phyloP scores from a whole-genome alignment of 768 basidiomycete species.

The Lentinula edodes region DNA sequence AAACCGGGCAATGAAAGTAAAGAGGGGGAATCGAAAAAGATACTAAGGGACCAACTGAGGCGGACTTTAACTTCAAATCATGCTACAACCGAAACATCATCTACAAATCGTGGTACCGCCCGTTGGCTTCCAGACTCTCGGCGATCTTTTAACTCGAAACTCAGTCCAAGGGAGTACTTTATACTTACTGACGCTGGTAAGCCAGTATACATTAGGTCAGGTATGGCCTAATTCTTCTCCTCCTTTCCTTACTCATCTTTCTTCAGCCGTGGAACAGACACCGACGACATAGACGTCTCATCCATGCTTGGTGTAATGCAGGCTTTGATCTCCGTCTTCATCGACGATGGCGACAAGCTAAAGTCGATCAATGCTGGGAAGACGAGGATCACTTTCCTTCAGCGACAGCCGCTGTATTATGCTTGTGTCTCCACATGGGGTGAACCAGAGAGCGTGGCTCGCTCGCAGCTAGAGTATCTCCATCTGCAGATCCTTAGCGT shows the following conservation, averaged over 20 bases:
- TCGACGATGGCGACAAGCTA: slow-evolving; percentile 85
- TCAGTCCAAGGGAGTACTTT: slow-evolving; percentile 73
- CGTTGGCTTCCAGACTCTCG: not conserved
- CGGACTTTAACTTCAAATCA: slow-evolving; percentile 47
- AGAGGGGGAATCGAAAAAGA: slow-evolving; percentile 58
- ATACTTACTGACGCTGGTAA: slow-evolving; percentile 95
- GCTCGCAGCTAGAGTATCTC: slow-evolving; percentile 91
- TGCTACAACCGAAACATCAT: slow-evolving; percentile 34
- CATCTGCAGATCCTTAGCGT: slow-evolving; percentile 92
- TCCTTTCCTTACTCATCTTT: not conserved
- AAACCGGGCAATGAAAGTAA: slow-evolving; percentile 36
- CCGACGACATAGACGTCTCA: slow-evolving; percentile 61
- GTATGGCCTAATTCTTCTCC: slow-evolving; percentile 5
- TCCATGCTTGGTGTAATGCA: slow-evolving; percentile 90
- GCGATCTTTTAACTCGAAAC: slow-evolving; percentile 20
- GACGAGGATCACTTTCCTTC: slow-evolving; percentile 80
- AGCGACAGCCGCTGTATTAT: slow-evolving; percentile 87
- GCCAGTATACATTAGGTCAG: slow-evolving; percentile 89
- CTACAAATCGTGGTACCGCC: not conserved
- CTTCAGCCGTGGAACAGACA: slow-evolving; percentile 44
- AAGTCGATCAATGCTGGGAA: slow-evolving; percentile 80
- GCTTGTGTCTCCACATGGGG: slow-evolving; percentile 90
- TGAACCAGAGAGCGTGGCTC: slow-evolving; percentile 92
- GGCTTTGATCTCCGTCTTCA: slow-evolving; percentile 91
- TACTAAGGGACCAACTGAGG: slow-evolving; percentile 65